Base-by-base conservation (phyloP, 2,329 filamentous ascomycete genomes). In the Cercospora canescens region DNA sequence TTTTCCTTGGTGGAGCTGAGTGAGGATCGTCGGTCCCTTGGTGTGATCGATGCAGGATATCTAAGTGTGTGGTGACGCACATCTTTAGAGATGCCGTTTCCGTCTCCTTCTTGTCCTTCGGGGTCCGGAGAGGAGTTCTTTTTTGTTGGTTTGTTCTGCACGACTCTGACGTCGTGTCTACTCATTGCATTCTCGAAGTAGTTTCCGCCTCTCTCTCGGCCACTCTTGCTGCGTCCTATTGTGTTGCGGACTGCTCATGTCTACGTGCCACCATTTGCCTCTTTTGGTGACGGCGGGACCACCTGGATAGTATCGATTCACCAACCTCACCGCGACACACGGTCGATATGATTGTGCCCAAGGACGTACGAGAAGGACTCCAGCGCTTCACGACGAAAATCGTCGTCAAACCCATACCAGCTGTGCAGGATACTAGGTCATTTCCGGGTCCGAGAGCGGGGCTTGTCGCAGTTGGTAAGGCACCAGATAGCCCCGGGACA, bases 381-480 rank as follows among this genome's bases (percentile, higher is more conserved):
- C 32, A 48, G 55, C 56, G 56, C 18, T 26, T 63, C 14, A 24
- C 34, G 7, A 41, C 56, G 24, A 63, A 50, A 48, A 54, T 66
- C 34, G 34, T 62, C 34, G 39, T 62, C 48, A 62, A 58, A 24
- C 64, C 64, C 9, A 35, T 66, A n/a, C 60, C 60, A 9, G 60
- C 57, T 14, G 55, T 56, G 28, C 55, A 62, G 28, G 56, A 66
- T 48, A 61, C 64, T 4, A 39, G 56, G 12, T 60, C 41, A 1
- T 66, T 66, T 18, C 62, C 64, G 18, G 16, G 55, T 21, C 60
- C 64, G 6, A 54, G 64, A 57, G 64, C 60, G 16, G 62, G 58
- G 34, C 54, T 67, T 7, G 59, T 67, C 12, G 63, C 50, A 4
- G 59, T 57, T 34, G 66, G 66, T 67, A 34, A 63, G 65, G 56